Percentiles rank a stretch among this genome's conserved stretches.
phyloP scores from a whole-genome alignment of 225 moss, liverwort and hornwort genomes.

The Marchantia polymorpha region DNA sequence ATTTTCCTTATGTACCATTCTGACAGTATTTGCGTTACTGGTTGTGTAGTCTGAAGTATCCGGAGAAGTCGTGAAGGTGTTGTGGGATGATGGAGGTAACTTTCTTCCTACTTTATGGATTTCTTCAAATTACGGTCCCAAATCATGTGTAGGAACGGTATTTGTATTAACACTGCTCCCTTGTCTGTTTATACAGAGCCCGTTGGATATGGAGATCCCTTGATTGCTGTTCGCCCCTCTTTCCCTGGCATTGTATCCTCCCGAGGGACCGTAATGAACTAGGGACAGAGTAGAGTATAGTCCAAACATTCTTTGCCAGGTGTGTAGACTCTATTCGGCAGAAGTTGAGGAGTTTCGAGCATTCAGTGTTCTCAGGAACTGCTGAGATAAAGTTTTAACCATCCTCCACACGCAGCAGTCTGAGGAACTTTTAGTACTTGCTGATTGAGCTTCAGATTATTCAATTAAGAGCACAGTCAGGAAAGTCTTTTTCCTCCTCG shows the following conservation, averaged over 20 bases:
- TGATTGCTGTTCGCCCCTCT: constrained; percentile 79
- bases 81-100: constrained; percentile 62
- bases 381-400: neutral
- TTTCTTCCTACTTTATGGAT: neutral
- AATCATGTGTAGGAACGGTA: neutral
- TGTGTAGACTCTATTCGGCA: neutral
- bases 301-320: neutral
- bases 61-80: constrained; percentile 53
- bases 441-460: neutral
- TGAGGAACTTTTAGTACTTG: neutral
- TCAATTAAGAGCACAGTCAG: neutral
- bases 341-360: neutral
- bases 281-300: neutral
- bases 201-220: constrained; percentile 79
- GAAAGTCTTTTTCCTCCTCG: neutral
- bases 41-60: constrained; percentile 42
- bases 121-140: neutral
- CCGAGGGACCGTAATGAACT: constrained; percentile 9
- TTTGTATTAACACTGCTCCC: neutral
- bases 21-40: neutral
- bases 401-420: neutral
- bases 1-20: neutral
- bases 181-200: constrained; percentile 50
- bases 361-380: neutral
- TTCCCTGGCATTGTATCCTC: constrained; percentile 48